Conservation (phyloP, 2,329 filamentous ascomycete species). For the Aureobasidium lini region DNA sequence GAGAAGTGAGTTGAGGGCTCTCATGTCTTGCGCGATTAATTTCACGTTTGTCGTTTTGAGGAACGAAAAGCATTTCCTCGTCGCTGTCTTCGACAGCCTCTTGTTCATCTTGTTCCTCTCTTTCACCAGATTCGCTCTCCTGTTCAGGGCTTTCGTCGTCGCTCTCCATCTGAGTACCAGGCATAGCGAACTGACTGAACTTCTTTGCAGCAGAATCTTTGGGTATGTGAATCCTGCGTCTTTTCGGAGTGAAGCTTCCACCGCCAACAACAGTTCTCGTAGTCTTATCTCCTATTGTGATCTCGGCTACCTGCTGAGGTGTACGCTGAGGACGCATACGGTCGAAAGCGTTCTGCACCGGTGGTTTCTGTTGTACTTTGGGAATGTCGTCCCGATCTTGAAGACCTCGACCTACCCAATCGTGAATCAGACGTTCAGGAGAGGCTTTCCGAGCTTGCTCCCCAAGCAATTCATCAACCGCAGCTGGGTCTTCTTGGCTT, state of each 20-base stretch:
- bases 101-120: slow-evolving; percentile 22
- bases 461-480: slow-evolving; percentile 15
- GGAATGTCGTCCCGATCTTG: slow-evolving; percentile 25
- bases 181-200: slow-evolving; percentile 48
- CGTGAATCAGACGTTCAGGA: slow-evolving; percentile 36
- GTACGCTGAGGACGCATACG: slow-evolving; percentile 57
- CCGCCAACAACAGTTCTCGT: slow-evolving; percentile 55
- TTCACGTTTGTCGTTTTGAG: background rate
- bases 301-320: slow-evolving; percentile 59
- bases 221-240: slow-evolving; percentile 35
- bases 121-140: slow-evolving; percentile 21
- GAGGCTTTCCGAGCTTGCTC: slow-evolving; percentile 16
- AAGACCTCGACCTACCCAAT: slow-evolving; percentile 37
- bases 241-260: slow-evolving; percentile 47
- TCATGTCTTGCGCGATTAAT: background rate
- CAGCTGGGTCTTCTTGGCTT: background rate
- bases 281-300: slow-evolving; percentile 64
- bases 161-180: slow-evolving; percentile 36
- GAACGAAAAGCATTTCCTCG: background rate
- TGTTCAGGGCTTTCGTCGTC: slow-evolving; percentile 26
- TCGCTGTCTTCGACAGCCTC: slow-evolving; percentile 17
- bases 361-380: slow-evolving; percentile 27
- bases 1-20: slow-evolving; percentile 16
- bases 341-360: slow-evolving; percentile 55
- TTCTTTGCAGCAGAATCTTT: slow-evolving; percentile 32